Conservation (phyloP, 2,329 filamentous ascomycete species). For the Aspergillus versicolor region DNA sequence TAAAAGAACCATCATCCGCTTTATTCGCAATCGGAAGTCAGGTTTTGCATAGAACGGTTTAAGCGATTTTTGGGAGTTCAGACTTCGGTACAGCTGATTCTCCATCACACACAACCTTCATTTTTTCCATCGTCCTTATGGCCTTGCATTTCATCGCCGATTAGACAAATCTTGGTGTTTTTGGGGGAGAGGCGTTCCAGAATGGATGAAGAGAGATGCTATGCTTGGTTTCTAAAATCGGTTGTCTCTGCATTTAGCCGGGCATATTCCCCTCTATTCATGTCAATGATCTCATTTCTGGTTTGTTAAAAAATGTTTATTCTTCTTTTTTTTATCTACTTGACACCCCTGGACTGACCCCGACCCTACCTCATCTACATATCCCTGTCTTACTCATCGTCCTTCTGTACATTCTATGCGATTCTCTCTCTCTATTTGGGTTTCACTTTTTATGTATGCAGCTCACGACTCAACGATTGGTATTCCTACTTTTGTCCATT, state of each 20-base stretch:
- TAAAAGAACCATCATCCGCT: conserved; percentile 10
- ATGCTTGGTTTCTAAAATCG: neutral
- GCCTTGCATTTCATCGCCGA: conserved; percentile 11
- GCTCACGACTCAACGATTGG: conserved; percentile 15
- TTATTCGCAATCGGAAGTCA: conserved; percentile 10
- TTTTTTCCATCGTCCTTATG: conserved; percentile 6
- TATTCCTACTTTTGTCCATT: neutral
- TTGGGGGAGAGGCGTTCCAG: conserved; percentile 4
- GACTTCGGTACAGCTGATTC: neutral
- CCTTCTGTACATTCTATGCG: conserved; percentile 7
- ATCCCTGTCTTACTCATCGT: neutral
- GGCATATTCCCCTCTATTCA: conserved; percentile 2
- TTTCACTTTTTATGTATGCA: conserved; percentile 4
- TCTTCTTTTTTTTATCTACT: neutral
- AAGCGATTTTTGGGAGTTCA: conserved; percentile 16
- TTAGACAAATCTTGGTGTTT: conserved; percentile 20
- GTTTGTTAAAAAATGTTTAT: neutral
- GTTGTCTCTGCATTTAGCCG: conserved; percentile 4
- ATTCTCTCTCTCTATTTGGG: neutral
- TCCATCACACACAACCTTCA: conserved; percentile 4
- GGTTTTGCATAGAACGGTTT: conserved; percentile 25
- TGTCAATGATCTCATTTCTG: neutral
- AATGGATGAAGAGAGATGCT: conserved; percentile 1
- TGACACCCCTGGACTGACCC: neutral
- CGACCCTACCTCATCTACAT: neutral